Conservation (phyloP, 140 eudicot genomes). For the Ambrosia hybrid region DNA sequence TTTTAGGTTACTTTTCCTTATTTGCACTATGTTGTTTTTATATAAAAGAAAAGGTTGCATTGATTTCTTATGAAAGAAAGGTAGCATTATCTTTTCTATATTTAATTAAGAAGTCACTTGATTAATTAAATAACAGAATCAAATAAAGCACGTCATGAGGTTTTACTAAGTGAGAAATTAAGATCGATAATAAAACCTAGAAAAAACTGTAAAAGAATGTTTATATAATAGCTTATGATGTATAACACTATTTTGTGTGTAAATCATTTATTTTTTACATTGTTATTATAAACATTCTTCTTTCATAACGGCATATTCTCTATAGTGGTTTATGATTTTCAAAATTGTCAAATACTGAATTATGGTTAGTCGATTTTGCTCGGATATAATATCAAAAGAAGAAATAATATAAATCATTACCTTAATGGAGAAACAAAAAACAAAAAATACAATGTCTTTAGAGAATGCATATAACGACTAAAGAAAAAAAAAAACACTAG, state of each 20-base stretch:
- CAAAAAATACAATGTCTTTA: constrained; percentile 12
- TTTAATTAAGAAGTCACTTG: background rate
- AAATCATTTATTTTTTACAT: background rate
- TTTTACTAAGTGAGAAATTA: background rate
- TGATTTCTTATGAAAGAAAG: background rate
- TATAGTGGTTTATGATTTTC: background rate
- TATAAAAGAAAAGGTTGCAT: background rate
- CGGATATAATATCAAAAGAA: background rate
- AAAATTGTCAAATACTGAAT: too few relatives aligned
- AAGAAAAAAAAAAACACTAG: constrained; percentile 5
- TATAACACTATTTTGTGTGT: background rate
- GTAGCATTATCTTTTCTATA: background rate
- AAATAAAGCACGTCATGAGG: background rate
- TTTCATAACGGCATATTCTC: background rate
- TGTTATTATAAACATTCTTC: background rate
- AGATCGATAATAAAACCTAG: background rate
- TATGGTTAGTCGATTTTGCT: background rate
- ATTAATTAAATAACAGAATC: background rate
- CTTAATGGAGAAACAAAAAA: constrained; percentile 1
- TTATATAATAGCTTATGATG: background rate
- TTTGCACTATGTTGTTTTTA: background rate
- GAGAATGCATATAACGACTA: background rate
- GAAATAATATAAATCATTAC: background rate
- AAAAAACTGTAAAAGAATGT: background rate
- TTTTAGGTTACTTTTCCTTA: background rate